phyloP scores from a whole-genome alignment of 2,329 filamentous ascomycete genomes.

The Trichoderma guizhouense region DNA sequence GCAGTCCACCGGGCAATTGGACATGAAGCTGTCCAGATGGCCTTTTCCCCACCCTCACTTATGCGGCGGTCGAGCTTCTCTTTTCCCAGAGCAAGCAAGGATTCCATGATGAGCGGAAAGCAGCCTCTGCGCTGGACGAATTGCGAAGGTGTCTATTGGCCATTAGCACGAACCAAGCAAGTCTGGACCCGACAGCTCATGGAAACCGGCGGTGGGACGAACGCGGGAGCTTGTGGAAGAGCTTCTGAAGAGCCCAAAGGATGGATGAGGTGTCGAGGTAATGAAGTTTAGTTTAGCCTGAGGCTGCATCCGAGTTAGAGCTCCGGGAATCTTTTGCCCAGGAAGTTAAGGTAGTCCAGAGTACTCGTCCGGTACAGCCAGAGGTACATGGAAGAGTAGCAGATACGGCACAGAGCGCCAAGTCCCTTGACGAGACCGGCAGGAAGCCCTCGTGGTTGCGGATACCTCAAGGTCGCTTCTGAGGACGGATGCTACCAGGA shows the following conservation, averaged over 20 bases:
- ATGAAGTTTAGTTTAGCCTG: background rate
- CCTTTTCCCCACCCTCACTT: background rate
- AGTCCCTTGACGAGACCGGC: background rate
- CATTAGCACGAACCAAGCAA: background rate
- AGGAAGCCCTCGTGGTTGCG: constrained; percentile 14
- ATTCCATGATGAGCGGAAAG: background rate
- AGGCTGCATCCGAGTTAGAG: background rate
- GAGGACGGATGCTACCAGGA: background rate
- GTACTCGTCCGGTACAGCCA: background rate
- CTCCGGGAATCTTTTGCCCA: background rate
- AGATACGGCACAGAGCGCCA: background rate
- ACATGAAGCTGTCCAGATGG: background rate
- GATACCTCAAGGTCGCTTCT: background rate
- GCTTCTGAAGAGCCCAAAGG: background rate
- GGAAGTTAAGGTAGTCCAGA: background rate
- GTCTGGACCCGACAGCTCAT: background rate
- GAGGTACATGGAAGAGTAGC: background rate
- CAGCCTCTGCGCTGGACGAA: background rate
- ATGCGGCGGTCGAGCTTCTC: background rate
- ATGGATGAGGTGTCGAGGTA: background rate
- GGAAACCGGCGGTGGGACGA: background rate
- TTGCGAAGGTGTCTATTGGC: background rate
- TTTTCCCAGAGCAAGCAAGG: background rate
- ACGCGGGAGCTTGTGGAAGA: background rate
- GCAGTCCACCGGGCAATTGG: background rate